These are phyloP conservation scores for Saturnispora hagleri DNA, from an alignment of 805 yeast species.

Conservation along the genomic window DNA sequence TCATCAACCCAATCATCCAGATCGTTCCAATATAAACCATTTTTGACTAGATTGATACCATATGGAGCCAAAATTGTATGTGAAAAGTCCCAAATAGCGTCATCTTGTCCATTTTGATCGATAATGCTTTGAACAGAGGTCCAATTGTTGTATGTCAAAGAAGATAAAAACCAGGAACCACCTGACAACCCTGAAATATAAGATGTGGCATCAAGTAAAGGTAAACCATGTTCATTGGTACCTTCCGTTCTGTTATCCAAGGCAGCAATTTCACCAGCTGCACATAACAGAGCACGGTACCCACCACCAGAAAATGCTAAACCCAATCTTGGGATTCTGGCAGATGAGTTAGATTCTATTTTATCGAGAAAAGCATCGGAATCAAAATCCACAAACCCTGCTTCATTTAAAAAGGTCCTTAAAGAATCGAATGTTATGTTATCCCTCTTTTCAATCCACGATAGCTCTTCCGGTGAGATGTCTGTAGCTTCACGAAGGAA, in stretches of 20 bases:
- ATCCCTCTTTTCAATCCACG: conserved; percentile 45
- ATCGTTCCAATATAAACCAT: conserved; percentile 44
- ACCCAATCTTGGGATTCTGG: conserved; percentile 38
- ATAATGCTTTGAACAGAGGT: conserved; percentile 56
- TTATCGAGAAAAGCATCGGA: conserved; percentile 33
- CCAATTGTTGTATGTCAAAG: conserved; percentile 63
- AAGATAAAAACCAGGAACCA: conserved; percentile 73
- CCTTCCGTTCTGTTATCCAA: conserved; percentile 62
- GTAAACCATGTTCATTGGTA: conserved; percentile 45
- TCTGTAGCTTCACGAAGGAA: conserved; percentile 38
- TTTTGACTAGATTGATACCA: conserved; percentile 48
- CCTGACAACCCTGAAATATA: conserved; percentile 77
- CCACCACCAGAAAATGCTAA: conserved; percentile 80
- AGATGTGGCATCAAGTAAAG: conserved; percentile 65
- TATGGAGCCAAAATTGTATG: conserved; percentile 53
- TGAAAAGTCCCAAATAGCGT: conserved; percentile 60
- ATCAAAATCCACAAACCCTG: conserved; percentile 40
- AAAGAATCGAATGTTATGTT: conserved; percentile 37
- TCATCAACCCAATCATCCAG: conserved; percentile 43
- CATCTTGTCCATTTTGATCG: conserved; percentile 29
- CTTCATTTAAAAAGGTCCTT: conserved; percentile 36
- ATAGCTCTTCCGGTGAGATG: conserved; percentile 38
- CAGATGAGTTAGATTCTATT: conserved; percentile 28
- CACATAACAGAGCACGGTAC: conserved; percentile 77
- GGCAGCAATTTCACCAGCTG: conserved; percentile 79